Evolutionary conservation across 345 rosid genomes (phyloP).

Genomic region (Pistacia vera): DNA sequence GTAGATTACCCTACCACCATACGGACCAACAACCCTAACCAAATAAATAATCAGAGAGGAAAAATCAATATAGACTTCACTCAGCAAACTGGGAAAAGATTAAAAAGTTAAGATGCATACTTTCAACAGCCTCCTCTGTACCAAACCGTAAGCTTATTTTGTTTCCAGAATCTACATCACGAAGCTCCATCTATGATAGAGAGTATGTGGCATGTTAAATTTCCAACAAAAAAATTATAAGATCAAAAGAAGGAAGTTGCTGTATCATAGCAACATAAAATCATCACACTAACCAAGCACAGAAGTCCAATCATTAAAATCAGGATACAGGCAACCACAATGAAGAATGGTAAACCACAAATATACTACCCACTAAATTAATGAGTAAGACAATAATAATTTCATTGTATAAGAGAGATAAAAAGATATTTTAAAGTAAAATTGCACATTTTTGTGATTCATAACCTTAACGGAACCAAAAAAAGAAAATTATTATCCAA

Average conservation of each 20-base stretch:
- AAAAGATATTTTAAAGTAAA: background rate
- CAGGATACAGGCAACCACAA: background rate
- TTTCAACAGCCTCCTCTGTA: slow-evolving; percentile 85
- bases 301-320: background rate
- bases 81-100: slow-evolving; percentile 14
- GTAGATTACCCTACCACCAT: background rate
- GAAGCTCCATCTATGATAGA: slow-evolving; percentile 72
- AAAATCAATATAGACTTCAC: background rate
- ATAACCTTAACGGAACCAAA: background rate
- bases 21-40: background rate
- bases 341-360: background rate
- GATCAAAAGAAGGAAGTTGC: background rate
- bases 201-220: background rate
- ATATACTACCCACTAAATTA: background rate
- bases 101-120: slow-evolving; percentile 42
- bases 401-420: background rate
- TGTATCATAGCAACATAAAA: background rate
- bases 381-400: background rate
- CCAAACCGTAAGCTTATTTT: slow-evolving; percentile 84
- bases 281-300: background rate
- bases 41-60: background rate
- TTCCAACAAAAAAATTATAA: background rate
- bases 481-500: background rate
- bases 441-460: background rate
- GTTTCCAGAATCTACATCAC: slow-evolving; percentile 86